A percentile compares a stretch with the other conserved stretches of the same genome.
These are phyloP conservation scores for Mucor circinelloides DNA, from an alignment of 371 early-diverging fungal genomes.

Conservation along the genomic window DNA sequence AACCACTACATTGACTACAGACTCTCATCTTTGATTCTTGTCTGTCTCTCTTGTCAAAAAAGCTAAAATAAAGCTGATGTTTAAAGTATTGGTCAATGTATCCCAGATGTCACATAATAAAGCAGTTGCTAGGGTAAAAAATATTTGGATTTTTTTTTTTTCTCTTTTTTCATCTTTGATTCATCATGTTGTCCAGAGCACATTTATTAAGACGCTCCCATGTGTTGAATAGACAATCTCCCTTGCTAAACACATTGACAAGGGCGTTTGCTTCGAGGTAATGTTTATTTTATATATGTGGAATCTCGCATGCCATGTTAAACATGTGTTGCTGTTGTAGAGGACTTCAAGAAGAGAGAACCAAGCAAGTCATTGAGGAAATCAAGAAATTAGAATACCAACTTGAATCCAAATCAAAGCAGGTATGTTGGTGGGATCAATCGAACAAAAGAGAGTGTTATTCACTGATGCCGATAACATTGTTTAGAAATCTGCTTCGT, in stretches of 20 bases:
- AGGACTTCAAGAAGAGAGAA: conserved; percentile 28
- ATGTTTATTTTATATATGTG: not conserved
- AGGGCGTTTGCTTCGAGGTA: conserved; percentile 17
- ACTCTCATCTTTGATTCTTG: no score
- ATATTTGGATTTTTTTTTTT: not conserved
- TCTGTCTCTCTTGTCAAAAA: no score
- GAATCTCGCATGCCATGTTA: not conserved
- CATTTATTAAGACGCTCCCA: not conserved
- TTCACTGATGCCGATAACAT: not conserved
- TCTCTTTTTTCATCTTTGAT: not conserved
- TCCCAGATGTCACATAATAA: no score
- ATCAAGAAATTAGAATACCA: conserved; percentile 36
- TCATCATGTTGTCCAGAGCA: not conserved
- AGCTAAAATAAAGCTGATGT: no score
- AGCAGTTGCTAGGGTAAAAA: no score
- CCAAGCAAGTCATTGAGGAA: conserved; percentile 33
- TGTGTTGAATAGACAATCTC: not conserved
- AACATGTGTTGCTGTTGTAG: not conserved
- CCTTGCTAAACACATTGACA: not conserved
- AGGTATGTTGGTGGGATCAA: conserved; percentile 5
- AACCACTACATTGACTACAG: no score
- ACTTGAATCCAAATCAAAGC: conserved; percentile 23
- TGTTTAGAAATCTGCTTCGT: conserved; percentile 5
- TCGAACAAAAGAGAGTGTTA: not conserved
- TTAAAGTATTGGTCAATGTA: no score